These are phyloP conservation scores for Cordyceps pruinosa DNA, from an alignment of 2,329 filamentous ascomycete species.

Conservation along the genomic window DNA sequence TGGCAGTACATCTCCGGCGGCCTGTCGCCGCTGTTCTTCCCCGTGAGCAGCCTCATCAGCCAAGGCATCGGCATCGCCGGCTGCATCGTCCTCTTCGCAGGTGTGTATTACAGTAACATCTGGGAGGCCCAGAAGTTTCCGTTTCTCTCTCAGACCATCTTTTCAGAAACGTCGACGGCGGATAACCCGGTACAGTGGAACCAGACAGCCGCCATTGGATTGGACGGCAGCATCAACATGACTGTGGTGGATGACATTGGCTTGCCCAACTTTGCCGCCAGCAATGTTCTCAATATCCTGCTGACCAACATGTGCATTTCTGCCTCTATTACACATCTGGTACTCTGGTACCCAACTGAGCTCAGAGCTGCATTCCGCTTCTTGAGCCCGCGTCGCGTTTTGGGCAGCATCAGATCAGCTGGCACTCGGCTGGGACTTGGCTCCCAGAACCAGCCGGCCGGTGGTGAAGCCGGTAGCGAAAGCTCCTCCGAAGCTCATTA, in stretches of 20 bases:
- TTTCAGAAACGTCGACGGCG: conserved; percentile 28
- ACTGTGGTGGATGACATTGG: conserved; percentile 28
- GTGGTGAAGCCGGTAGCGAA: neutral
- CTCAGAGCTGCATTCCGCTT: conserved; percentile 18
- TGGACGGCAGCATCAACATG: conserved; percentile 19
- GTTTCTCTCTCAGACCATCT: conserved; percentile 31
- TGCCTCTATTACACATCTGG: conserved; percentile 31
- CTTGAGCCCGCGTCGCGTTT: neutral
- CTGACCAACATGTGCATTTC: conserved; percentile 40
- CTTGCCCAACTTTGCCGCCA: conserved; percentile 34
- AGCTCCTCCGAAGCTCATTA: conserved; percentile 14
- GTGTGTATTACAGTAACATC: conserved; percentile 21
- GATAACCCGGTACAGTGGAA: conserved; percentile 33
- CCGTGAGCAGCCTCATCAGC: conserved; percentile 32
- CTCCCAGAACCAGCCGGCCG: neutral
- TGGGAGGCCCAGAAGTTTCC: conserved; percentile 16
- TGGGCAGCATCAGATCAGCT: neutral
- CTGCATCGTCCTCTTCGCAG: conserved; percentile 30
- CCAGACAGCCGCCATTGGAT: conserved; percentile 34
- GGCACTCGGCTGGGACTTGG: neutral
- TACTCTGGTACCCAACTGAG: conserved; percentile 20
- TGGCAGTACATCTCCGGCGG: conserved; percentile 36
- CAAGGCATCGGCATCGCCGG: conserved; percentile 30
- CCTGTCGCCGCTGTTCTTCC: conserved; percentile 29
- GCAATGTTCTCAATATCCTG: conserved; percentile 34